A percentile compares a stretch with the other conserved stretches of the same genome.
These are phyloP conservation scores for Suhomyces ambrosiae DNA, from an alignment of 1,139 yeast species.

Conservation along the genomic window DNA sequence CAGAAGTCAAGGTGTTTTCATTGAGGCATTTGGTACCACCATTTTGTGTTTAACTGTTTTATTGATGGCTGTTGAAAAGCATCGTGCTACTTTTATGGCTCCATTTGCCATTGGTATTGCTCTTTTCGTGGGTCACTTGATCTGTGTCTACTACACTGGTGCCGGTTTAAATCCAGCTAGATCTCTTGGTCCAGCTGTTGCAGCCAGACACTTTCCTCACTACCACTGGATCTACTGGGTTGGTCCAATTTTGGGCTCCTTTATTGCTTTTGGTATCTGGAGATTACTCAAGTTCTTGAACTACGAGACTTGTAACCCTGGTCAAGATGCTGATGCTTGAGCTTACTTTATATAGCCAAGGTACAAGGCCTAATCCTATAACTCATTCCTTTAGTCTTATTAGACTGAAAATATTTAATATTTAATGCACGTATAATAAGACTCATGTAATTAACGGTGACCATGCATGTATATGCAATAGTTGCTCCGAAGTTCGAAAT, in stretches of 20 bases:
- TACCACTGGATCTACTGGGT: conserved; percentile 95
- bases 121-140: conserved; percentile 78
- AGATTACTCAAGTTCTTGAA: conserved; percentile 64
- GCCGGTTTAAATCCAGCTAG: conserved; percentile 94
- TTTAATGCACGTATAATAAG: conserved; percentile 5
- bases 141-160: conserved; percentile 83
- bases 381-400: no score
- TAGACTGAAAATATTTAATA: conserved; percentile 2
- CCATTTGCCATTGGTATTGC: conserved; percentile 85
- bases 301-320: conserved; percentile 73
- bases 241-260: conserved; percentile 76
- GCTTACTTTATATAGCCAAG: background rate
- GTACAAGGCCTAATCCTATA: no score
- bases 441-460: conserved; percentile 1
- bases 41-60: conserved; percentile 75
- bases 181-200: conserved; percentile 82
- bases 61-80: conserved; percentile 84
- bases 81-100: conserved; percentile 74
- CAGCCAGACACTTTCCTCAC: conserved; percentile 68
- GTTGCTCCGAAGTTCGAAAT: no score
- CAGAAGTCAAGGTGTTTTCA: conserved; percentile 72
- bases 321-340: conserved; percentile 52
- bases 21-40: conserved; percentile 82
- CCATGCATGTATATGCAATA: background rate
- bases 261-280: conserved; percentile 69